Base-by-base conservation (phyloP, 2,329 filamentous ascomycete species). In the Aspergillus sp. region DNA sequence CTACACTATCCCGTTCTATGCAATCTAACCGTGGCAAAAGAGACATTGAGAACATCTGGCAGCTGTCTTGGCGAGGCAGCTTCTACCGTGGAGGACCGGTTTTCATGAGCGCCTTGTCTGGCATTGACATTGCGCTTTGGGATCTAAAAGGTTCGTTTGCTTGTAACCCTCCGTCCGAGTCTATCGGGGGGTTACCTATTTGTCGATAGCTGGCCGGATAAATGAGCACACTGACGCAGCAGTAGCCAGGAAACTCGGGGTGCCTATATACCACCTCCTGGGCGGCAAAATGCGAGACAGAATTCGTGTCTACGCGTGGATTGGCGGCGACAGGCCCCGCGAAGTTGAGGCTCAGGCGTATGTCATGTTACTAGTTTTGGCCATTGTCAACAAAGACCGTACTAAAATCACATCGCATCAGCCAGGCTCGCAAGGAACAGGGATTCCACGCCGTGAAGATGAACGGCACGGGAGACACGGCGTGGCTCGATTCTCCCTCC, bases 111-210 rank as follows among this genome's bases (percentile, higher is more conserved):
- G 50, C 50, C 2, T 24, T 52, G 18, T 52, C 50, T n/a, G 50
- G 50, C 2, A 52, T 52, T 18, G 50, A 52, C 16, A 52, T 52
- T n/a, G 50, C 50, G 24, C 50, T 52, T 3, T 52, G 50, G 50
- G 50, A 52, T 20, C 10, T 52, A 4, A 52, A 52, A 26, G 50
- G 50, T 18, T 29, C 26, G 26, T 9, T 29, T 29, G 26, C 24
- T 24, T 24, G 24, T 24, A 24, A 24, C 24, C 24, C 24, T 24
- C 24, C 24, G 24, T 24, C 24, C 24, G 24, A 24, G 24, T 24
- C 24, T 24, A 24, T 24, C 24, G 5, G 24, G 24, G 24, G 24
- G 24, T 24, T 24, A 24, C 24, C 24, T 24, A 5, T 24, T 29
- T 29, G 6, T 29, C 26, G 6, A 29, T 29, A 29, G 26, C 26